phyloP scores from a whole-genome alignment of 257 asterid species.

The Scutellaria barbata region DNA sequence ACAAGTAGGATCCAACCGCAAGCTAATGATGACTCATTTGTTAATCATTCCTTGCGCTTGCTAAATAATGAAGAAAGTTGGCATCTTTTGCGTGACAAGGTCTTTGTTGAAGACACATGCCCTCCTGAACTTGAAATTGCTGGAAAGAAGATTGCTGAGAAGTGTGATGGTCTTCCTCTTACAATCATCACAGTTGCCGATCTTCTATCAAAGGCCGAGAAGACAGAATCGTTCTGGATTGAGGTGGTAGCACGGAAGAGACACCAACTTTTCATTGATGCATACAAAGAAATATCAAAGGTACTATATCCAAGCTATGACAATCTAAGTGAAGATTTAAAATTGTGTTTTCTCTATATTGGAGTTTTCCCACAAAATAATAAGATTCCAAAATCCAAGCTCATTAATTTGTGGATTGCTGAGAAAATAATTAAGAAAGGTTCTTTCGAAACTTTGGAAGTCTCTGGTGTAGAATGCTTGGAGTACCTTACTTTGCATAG shows the following conservation, averaged over 20 bases:
- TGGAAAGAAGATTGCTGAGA: neutral
- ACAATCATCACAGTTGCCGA: neutral
- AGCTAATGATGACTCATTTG: neutral
- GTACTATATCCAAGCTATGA: neutral
- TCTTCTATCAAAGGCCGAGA: neutral
- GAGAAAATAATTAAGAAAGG: neutral
- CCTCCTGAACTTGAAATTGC: neutral
- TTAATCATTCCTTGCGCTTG: neutral
- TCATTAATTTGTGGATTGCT: neutral
- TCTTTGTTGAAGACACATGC: neutral
- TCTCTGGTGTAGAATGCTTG: neutral
- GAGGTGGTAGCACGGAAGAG: neutral
- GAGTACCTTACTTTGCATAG: neutral
- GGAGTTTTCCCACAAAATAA: neutral
- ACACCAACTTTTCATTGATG: neutral
- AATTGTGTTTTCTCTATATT: slow-evolving; percentile 6
- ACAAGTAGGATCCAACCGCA: slow-evolving; percentile 28
- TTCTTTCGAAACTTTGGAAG: no score
- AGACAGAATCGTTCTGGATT: neutral
- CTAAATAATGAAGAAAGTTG: neutral
- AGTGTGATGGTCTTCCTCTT: neutral
- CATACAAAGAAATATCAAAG: neutral
- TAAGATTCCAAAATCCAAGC: neutral
- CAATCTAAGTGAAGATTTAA: neutral
- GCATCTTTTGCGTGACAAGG: neutral